Evolutionary conservation across 495 filamentous ascomycete genomes (phyloP).

Genomic region (Darksidea phi): DNA sequence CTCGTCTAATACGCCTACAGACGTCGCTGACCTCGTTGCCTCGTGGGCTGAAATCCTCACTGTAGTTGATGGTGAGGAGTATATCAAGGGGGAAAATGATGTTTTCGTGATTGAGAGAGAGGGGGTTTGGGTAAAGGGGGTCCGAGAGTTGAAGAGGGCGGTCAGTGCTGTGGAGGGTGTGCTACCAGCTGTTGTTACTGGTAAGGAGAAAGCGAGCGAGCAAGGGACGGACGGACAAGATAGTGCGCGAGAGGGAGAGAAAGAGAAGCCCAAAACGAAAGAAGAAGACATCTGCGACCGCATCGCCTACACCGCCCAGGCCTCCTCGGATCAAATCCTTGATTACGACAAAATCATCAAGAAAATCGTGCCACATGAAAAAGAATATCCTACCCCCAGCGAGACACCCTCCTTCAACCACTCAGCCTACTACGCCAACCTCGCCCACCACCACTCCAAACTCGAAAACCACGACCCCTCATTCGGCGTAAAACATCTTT

Average conservation of each 20-base stretch:
- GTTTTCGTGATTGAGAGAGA: slow-evolving; percentile 70
- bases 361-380: slow-evolving; percentile 66
- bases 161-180: slow-evolving; percentile 40
- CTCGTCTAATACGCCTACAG: slow-evolving; percentile 63
- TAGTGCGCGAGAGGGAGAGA: slow-evolving; percentile 19
- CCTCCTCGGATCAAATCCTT: slow-evolving; percentile 56
- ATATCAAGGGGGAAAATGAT: slow-evolving; percentile 82
- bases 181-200: slow-evolving; percentile 5
- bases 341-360: slow-evolving; percentile 77
- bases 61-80: slow-evolving; percentile 64
- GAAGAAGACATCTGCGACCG: background rate
- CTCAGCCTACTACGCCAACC: slow-evolving; percentile 69
- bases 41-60: slow-evolving; percentile 68
- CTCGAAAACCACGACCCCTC: slow-evolving; percentile 53
- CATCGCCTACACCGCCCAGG: background rate
- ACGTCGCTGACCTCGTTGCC: slow-evolving; percentile 65
- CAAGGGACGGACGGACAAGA: slow-evolving; percentile 3
- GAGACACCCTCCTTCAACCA: slow-evolving; percentile 90
- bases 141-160: slow-evolving; percentile 54
- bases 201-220: background rate
- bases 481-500: slow-evolving; percentile 79
- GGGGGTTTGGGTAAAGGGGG: slow-evolving; percentile 56
- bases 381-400: slow-evolving; percentile 65
- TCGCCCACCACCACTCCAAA: slow-evolving; percentile 64
- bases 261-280: slow-evolving; percentile 14